Evolutionary conservation across 1,139 yeast species (phyloP).

Genomic region (Magnusiomyces tetraspermus): DNA sequence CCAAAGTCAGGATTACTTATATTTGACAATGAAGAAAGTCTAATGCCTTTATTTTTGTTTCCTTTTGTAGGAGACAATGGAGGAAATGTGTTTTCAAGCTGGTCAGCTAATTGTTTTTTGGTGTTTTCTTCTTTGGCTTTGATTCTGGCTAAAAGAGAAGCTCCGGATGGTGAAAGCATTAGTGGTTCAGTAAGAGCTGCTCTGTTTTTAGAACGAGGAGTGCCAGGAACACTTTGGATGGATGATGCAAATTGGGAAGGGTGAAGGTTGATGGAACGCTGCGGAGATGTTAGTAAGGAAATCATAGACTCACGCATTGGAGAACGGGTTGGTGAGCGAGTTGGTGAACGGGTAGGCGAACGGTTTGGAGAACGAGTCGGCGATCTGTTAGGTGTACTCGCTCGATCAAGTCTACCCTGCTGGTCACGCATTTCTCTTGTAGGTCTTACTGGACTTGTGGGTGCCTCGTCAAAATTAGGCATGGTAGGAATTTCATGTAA

Average conservation of each 20-base stretch:
- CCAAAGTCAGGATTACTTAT: neutral
- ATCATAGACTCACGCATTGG: neutral
- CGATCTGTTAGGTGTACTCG: neutral
- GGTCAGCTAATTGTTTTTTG: slow-evolving; percentile 4
- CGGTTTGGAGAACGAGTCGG: slow-evolving; percentile 1
- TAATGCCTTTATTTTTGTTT: neutral
- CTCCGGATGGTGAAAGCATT: slow-evolving; percentile 8
- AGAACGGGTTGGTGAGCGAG: slow-evolving; percentile 1
- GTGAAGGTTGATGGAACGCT: neutral
- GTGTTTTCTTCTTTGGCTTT: slow-evolving; percentile 27
- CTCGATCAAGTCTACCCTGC: neutral
- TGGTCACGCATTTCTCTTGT: neutral
- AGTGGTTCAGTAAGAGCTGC: neutral
- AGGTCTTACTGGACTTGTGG: neutral
- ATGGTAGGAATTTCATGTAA: neutral
- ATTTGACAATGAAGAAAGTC: neutral
- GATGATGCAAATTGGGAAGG: neutral
- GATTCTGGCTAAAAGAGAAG: slow-evolving; percentile 27
- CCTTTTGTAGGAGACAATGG: neutral
- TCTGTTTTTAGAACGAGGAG: slow-evolving; percentile 4
- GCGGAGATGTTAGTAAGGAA: neutral
- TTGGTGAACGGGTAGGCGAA: neutral
- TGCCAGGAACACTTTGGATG: slow-evolving; percentile 4
- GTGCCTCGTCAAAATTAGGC: neutral
- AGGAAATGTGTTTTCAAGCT: neutral